Evolutionary conservation across 352 stramenopile species (phyloP), one percentile per base, ranked within the genome.

Genomic region (Phytopythium oedochilum): DNA sequence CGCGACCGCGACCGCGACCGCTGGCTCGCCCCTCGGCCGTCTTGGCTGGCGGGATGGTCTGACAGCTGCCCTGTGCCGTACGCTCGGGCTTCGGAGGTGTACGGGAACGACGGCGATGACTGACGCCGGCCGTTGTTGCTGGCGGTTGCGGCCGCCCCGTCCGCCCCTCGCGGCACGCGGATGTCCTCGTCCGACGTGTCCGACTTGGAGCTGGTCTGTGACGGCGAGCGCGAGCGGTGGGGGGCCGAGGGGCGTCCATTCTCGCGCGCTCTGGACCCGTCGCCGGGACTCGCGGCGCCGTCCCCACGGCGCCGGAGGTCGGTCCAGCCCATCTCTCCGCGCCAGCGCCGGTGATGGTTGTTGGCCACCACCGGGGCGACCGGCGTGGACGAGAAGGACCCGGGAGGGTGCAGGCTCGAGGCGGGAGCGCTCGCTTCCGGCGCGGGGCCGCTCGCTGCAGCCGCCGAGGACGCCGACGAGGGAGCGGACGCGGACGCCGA

Each of bases 351-450:
- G 29, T 44, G 45, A 57, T 69, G 66, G 58, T 57, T 65, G 56
- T 25, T 68, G 35, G 54, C 32, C n/a, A 71, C 56, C 5, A 78
- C 71, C 5, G 61, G 56, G 5, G 66, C 70, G 14, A 73, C 75
- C 1, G 61, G 62, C 12, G 68, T 42, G 12, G 74, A 83, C 35
- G 63, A 78, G 52, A 81, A 83, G 36, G 63, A 56, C n/a, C 43
- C 61, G 3, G 65, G 68, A 3, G 66, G 59, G 36, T 62, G 38
- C 47, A 69, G 28, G 17, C 7, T 39, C 4, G 29, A 42, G 18
- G 29, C 31, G 10, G 46, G n/a, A 9, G 46, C 3, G 46, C 18
- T 42, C n/a, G 1, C 8, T 2, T 17, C 46, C n/a, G 32, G 20
- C 3, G 48, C 12, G 14, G 48, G 32, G 1, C 22, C n/a, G 15